phyloP scores from a whole-genome alignment of 495 filamentous ascomycete species.

The Talaromyces nanjingensis region DNA sequence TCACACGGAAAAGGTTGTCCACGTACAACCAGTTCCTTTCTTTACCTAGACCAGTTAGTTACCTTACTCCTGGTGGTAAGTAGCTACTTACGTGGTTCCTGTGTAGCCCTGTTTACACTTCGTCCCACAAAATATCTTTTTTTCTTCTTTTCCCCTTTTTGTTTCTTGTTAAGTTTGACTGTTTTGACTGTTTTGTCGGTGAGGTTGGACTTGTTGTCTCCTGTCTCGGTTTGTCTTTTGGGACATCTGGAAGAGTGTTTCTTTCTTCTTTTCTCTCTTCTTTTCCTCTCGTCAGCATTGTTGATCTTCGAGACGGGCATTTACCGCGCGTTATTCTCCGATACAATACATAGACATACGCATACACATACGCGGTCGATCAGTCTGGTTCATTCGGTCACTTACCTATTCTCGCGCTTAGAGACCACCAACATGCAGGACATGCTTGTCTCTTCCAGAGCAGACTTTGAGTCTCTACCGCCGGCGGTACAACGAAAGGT shows the following conservation, averaged over 20 bases:
- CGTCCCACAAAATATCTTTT: background rate
- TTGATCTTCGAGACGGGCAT: background rate
- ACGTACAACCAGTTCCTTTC: background rate
- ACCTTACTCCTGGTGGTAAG: background rate
- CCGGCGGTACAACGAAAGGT: slow-evolving; percentile 32
- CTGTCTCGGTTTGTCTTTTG: background rate
- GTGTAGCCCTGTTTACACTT: background rate
- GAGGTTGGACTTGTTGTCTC: background rate
- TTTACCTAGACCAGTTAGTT: background rate
- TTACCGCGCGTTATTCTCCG: background rate
- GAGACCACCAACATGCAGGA: slow-evolving; percentile 8
- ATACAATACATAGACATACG: background rate
- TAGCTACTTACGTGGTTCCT: background rate
- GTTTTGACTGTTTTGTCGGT: background rate
- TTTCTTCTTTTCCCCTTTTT: background rate
- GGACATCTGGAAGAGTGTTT: background rate
- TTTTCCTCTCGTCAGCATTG: background rate
- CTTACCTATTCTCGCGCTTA: background rate
- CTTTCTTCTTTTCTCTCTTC: background rate
- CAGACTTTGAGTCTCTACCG: slow-evolving; percentile 29
- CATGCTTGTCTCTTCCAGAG: slow-evolving; percentile 12
- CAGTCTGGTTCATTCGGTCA: background rate
- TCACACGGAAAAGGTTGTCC: background rate
- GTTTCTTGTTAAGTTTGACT: background rate
- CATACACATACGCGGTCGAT: background rate